A percentile compares a stretch with the other conserved stretches of the same genome.
These are phyloP conservation scores for Ascochyta viciae-villosae DNA, from an alignment of 2,329 filamentous ascomycete species.

Conservation along the genomic window DNA sequence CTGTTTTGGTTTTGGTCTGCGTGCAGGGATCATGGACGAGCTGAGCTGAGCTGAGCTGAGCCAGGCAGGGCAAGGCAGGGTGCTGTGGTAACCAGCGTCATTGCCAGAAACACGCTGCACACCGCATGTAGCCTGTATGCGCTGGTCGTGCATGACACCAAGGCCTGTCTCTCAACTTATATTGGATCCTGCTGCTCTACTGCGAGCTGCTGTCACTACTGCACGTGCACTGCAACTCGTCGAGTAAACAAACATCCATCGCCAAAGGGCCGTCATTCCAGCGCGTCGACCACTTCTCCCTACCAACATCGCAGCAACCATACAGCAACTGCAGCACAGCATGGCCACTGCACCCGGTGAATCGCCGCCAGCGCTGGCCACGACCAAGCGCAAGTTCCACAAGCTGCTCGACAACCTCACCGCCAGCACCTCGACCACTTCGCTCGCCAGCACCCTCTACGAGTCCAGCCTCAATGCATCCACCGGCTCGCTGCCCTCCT, in stretches of 20 bases:
- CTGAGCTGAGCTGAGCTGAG: neutral
- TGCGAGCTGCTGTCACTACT: neutral
- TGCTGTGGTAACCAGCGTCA: constrained; percentile 26
- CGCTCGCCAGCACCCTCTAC: constrained; percentile 42
- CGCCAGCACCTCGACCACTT: constrained; percentile 57
- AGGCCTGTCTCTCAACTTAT: neutral
- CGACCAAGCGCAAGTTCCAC: constrained; percentile 86
- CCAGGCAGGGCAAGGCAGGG: neutral
- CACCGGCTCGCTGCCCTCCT: constrained; percentile 32
- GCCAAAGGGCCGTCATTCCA: neutral
- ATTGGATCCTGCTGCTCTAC: neutral
- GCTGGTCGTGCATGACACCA: constrained; percentile 4
- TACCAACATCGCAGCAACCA: neutral
- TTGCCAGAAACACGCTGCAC: constrained; percentile 1
- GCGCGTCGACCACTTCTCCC: neutral
- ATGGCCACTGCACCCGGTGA: constrained; percentile 26
- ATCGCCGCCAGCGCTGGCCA: constrained; percentile 65
- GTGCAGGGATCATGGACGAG: neutral
- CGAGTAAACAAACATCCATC: constrained; percentile 1
- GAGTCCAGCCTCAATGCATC: constrained; percentile 43
- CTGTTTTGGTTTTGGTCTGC: constrained; percentile 11
- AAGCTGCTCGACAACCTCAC: constrained; percentile 66
- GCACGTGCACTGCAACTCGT: neutral
- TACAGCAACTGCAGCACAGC: neutral
- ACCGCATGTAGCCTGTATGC: neutral